Evolutionary conservation across 2,329 filamentous ascomycete genomes (phyloP).

Genomic region (Exophiala sp.): DNA sequence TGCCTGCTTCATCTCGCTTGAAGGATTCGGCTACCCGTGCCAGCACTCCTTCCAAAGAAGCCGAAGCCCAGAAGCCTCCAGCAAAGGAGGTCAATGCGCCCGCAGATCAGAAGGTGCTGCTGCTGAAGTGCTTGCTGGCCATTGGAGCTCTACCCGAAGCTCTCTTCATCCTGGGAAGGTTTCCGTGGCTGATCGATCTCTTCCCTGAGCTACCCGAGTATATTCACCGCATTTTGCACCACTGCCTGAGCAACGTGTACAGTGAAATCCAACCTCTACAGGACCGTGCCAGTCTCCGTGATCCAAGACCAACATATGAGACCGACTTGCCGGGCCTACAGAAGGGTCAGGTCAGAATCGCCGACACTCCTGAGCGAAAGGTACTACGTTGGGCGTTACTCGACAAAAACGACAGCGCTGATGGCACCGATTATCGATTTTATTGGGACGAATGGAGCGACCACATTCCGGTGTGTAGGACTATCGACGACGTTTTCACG

Average conservation of each 20-base stretch:
- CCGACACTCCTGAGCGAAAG: slow-evolving; percentile 56
- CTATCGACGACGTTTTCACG: slow-evolving; percentile 81
- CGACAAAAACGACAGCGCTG: slow-evolving; percentile 68
- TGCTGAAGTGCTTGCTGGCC: slow-evolving; percentile 78
- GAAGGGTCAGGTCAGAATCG: slow-evolving; percentile 63
- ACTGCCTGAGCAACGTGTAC: slow-evolving; percentile 73
- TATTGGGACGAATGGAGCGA: slow-evolving; percentile 98
- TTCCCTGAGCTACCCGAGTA: slow-evolving; percentile 75
- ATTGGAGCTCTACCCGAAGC: slow-evolving; percentile 91
- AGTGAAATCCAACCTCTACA: slow-evolving; percentile 46
- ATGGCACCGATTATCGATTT: slow-evolving; percentile 73
- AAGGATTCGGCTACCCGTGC: slow-evolving; percentile 51
- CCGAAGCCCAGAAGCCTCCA: slow-evolving; percentile 41
- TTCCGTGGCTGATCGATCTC: slow-evolving; percentile 84
- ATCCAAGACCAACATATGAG: slow-evolving; percentile 47
- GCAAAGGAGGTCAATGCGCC: slow-evolving; percentile 57
- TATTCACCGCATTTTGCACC: slow-evolving; percentile 77
- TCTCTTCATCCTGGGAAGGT: slow-evolving; percentile 83
- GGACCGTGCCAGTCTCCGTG: slow-evolving; percentile 40
- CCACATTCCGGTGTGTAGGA: slow-evolving; percentile 85
- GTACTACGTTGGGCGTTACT: slow-evolving; percentile 76
- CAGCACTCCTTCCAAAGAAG: slow-evolving; percentile 48
- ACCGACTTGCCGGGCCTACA: slow-evolving; percentile 61
- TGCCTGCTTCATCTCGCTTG: slow-evolving; percentile 45
- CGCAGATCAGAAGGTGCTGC: slow-evolving; percentile 76